Percentiles rank a stretch among this genome's conserved stretches.
These are phyloP conservation scores for Phytopythium montanum DNA, from an alignment of 352 stramenopile genomes.

Conservation along the genomic window DNA sequence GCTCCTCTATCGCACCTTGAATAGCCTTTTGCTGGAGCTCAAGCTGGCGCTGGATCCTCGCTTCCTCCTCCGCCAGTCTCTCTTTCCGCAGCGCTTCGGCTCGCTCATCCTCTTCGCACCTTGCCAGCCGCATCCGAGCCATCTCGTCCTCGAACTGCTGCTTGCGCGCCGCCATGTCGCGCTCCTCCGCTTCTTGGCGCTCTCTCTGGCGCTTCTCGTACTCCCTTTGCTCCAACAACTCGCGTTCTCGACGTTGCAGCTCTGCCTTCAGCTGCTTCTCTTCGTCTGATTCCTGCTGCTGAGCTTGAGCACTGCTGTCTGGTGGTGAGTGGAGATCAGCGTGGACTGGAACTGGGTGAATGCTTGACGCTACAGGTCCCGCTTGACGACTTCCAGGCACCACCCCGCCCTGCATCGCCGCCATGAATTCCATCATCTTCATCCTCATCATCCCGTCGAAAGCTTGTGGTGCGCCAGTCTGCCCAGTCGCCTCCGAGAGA, in stretches of 20 bases:
- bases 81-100: slow-evolving; percentile 19
- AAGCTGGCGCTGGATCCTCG: slow-evolving; percentile 26
- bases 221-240: slow-evolving; percentile 47
- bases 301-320: neutral
- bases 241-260: slow-evolving; percentile 35
- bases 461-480: neutral
- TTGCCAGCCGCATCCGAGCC: slow-evolving; percentile 23
- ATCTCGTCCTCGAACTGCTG: slow-evolving; percentile 45
- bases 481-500: neutral
- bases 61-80: slow-evolving; percentile 28
- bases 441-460: slow-evolving; percentile 45
- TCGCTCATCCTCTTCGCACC: slow-evolving; percentile 35
- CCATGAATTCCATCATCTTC: slow-evolving; percentile 71
- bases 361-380: neutral
- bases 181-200: slow-evolving; percentile 34
- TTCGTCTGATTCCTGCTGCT: slow-evolving; percentile 1
- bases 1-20: slow-evolving; percentile 24
- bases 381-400: neutral
- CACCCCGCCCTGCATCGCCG: slow-evolving; percentile 4
- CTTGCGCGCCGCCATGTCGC: slow-evolving; percentile 28
- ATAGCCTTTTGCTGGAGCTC: slow-evolving; percentile 27
- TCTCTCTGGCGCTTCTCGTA: slow-evolving; percentile 36
- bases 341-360: neutral
- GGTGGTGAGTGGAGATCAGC: neutral
- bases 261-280: slow-evolving; percentile 24